Percentiles rank a stretch among this genome's conserved stretches.
Evolutionary conservation across 2,329 filamentous ascomycete species (phyloP).

Genomic region (Aspergillus brunneoviolaceus): DNA sequence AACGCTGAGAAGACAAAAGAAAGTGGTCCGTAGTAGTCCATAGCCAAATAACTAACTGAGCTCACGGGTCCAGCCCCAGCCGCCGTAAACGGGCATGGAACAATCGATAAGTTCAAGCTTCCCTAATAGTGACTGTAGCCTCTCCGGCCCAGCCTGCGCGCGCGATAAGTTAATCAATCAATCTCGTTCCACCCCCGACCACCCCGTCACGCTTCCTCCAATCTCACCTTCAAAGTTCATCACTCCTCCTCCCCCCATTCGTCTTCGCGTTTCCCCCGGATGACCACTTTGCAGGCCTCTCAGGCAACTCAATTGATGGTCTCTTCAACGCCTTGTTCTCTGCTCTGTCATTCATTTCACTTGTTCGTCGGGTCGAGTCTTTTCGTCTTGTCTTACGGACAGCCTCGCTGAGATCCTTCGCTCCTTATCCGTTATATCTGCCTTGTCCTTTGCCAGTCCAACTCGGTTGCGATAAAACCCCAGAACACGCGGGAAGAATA

Average conservation of each 20-base stretch:
- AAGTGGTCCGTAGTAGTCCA: neutral
- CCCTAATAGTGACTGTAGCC: neutral
- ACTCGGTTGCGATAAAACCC: neutral
- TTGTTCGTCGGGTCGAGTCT: slow-evolving; percentile 1
- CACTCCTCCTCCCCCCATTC: neutral
- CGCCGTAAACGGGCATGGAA: neutral
- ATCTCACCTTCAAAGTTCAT: neutral
- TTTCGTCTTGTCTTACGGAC: slow-evolving; percentile 6
- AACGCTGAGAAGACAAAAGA: neutral
- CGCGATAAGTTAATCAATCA: neutral
- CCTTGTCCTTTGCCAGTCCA: neutral
- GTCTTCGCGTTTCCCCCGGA: neutral
- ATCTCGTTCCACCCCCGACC: neutral
- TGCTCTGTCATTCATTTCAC: neutral
- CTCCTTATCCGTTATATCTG: slow-evolving; percentile 15
- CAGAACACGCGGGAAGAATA: slow-evolving; percentile 3
- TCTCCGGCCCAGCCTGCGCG: too few species aligned
- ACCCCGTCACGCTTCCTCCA: neutral
- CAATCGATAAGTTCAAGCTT: neutral
- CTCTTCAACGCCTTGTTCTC: neutral
- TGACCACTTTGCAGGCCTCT: neutral
- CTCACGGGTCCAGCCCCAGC: neutral
- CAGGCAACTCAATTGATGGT: neutral
- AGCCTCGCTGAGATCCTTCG: slow-evolving; percentile 15
- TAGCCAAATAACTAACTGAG: too few species aligned